Evolutionary conservation across 768 basidiomycete genomes (phyloP), one percentile per base, ranked within the genome.

Genomic region (Coprinopsis strossmayeri): DNA sequence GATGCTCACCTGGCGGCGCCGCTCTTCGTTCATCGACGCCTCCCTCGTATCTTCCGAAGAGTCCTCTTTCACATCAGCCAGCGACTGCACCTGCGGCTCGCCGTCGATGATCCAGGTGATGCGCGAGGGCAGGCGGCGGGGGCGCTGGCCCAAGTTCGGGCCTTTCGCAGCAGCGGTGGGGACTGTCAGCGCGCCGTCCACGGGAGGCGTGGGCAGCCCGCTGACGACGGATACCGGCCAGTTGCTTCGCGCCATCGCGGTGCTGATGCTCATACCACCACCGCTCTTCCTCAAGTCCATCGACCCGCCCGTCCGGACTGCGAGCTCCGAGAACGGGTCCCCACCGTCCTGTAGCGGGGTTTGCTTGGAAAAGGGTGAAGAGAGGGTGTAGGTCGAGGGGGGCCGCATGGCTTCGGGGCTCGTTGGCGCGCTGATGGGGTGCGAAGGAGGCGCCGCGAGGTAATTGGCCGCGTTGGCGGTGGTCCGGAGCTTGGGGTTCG

Each of bases 1-100:
- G 17, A 50, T 50, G 43, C 49, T 50, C 23, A 28, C 4, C 40
- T 50, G 49, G n/a, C 49, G 30, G 18, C 49, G 42, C 3, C 24
- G 49, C 20, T 30, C 34, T 28, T 44, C 48, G 4, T 26, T 12
- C 3, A n/a, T n/a, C n/a, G n/a, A n/a, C n/a, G n/a, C n/a, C n/a
- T n/a, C n/a, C n/a, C n/a, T n/a, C n/a, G n/a, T n/a, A 2, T 20
- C 39, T 25, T 42, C 23, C 21, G 21, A 5, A 21, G 5, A 18
- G 25, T 17, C 23, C 18, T 5, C 7, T 42, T 23, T 15, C 30
- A 32, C 30, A 32, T 32, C 30, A 32, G 30, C 30, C 7, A 32
- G 30, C 30, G 9, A 32, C 7, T 7, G 9, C 9, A 32, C 30
- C 30, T 32, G 7, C 30, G 30, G 15, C 30, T n/a, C n/a, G n/a